phyloP scores from a whole-genome alignment of 148 eudicot species.

The Polygonum maritimum region DNA sequence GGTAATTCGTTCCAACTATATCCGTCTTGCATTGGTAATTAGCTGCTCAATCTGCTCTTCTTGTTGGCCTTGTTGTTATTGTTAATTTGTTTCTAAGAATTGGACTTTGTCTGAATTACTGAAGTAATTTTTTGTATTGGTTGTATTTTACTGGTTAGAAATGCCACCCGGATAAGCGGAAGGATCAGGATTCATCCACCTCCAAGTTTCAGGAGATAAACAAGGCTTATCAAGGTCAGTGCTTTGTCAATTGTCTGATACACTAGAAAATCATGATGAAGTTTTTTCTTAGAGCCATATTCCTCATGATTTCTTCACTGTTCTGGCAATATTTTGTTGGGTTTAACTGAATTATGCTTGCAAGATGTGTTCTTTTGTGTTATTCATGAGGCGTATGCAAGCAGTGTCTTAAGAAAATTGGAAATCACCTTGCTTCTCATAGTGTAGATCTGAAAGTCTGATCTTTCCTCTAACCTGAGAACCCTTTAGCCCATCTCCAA shows the following conservation, averaged over 20 bases:
- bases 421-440: too few relatives aligned
- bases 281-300: not conserved
- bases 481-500: too few relatives aligned
- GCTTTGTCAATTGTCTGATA: not conserved
- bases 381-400: not conserved
- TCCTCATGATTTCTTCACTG: not conserved
- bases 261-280: not conserved
- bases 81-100: not conserved
- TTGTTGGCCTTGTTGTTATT: too few relatives aligned
- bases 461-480: too few relatives aligned
- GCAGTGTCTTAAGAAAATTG: too few relatives aligned
- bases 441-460: too few relatives aligned
- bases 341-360: not conserved
- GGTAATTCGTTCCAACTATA: too few relatives aligned
- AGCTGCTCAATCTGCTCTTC: too few relatives aligned
- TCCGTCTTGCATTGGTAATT: too few relatives aligned
- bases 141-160: too few relatives aligned
- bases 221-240: constrained; percentile 87
- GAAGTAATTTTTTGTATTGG: not conserved
- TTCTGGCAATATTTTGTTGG: not conserved
- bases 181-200: constrained; percentile 48
- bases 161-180: constrained; percentile 9
- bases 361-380: not conserved
- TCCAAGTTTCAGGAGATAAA: constrained; percentile 85
- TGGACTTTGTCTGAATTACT: not conserved